These are phyloP conservation scores for Candida qinlingensis DNA, from an alignment of 805 yeast species.

Conservation along the genomic window DNA sequence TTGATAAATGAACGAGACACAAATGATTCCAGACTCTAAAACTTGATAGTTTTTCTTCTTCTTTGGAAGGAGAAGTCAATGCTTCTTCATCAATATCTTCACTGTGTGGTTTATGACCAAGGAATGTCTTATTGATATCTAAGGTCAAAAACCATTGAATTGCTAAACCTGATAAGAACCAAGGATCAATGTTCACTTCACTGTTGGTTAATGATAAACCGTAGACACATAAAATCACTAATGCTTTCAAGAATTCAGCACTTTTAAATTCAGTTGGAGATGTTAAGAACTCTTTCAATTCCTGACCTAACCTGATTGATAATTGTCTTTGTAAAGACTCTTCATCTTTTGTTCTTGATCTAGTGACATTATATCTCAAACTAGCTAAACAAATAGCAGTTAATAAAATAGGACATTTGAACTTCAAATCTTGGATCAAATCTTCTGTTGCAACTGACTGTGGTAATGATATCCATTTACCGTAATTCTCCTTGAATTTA, in stretches of 20 bases:
- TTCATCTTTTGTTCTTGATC: constrained; percentile 4
- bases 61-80: neutral
- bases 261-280: constrained; percentile 41
- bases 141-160: constrained; percentile 55
- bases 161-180: constrained; percentile 65
- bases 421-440: constrained; percentile 43
- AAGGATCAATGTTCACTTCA: constrained; percentile 54
- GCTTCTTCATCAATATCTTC: neutral
- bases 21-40: constrained; percentile 70
- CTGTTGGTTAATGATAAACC: constrained; percentile 55
- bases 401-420: constrained; percentile 54
- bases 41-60: constrained; percentile 45
- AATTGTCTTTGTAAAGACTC: constrained; percentile 24
- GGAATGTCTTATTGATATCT: constrained; percentile 29
- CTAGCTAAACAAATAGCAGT: constrained; percentile 63
- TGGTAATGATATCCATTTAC: constrained; percentile 76
- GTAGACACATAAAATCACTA: constrained; percentile 61
- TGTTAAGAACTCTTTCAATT: constrained; percentile 39
- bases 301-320: constrained; percentile 28
- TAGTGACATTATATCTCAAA: constrained; percentile 38
- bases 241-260: constrained; percentile 62
- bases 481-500: constrained; percentile 61
- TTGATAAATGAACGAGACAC: constrained; percentile 59
- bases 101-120: constrained; percentile 3
- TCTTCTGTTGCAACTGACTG: constrained; percentile 41